A percentile compares a stretch with the other conserved stretches of the same genome.
Evolutionary conservation across 2,329 filamentous ascomycete genomes (phyloP).

Genomic region (Venturiaceae sp.): DNA sequence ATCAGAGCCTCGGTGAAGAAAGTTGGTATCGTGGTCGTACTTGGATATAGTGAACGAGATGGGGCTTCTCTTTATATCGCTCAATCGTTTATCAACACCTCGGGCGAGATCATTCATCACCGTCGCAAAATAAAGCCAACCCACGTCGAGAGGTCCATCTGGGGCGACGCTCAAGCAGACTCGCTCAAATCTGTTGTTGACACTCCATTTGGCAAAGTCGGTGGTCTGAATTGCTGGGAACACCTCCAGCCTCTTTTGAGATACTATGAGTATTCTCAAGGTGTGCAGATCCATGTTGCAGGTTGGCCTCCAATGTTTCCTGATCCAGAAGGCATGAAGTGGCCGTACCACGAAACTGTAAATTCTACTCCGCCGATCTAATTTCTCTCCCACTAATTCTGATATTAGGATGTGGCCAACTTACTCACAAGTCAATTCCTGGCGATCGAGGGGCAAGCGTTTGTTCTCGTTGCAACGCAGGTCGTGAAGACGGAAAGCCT

Average conservation of each 20-base stretch:
- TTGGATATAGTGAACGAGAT: constrained; percentile 42
- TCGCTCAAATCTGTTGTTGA: constrained; percentile 12
- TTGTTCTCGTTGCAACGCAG: constrained; percentile 31
- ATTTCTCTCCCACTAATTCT: neutral
- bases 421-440: constrained; percentile 27
- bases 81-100: constrained; percentile 23
- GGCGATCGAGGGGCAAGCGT: constrained; percentile 34
- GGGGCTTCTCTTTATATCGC: constrained; percentile 37
- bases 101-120: constrained; percentile 35
- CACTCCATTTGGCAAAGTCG: constrained; percentile 14
- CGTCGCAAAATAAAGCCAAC: constrained; percentile 44
- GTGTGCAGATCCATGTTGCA: constrained; percentile 17
- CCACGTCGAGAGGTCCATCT: constrained; percentile 32
- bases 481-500: constrained; percentile 31
- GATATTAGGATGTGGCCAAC: constrained; percentile 8
- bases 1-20: constrained; percentile 33
- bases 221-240: constrained; percentile 19
- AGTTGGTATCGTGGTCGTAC: constrained; percentile 34
- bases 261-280: constrained; percentile 17
- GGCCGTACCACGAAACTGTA: constrained; percentile 14
- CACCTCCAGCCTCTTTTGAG: constrained; percentile 16
- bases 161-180: constrained; percentile 14
- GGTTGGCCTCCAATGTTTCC: constrained; percentile 17
- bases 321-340: constrained; percentile 9
- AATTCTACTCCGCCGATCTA: neutral